Evolutionary conservation across 148 eudicot genomes (phyloP).

Genomic region (Vaccinium macrocarpon): DNA sequence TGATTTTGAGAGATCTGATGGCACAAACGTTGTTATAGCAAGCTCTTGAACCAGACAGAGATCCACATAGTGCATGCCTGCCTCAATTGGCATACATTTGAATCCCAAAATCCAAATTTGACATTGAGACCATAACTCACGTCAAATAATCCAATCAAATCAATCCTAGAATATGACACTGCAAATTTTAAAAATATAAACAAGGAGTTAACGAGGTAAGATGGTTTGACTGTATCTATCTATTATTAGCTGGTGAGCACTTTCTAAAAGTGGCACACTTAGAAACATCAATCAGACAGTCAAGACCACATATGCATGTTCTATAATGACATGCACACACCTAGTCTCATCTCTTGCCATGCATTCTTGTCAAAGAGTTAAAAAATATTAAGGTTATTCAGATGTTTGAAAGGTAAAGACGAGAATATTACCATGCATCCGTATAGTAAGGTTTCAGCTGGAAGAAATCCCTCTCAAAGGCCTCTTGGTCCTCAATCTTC

Average conservation of each 20-base stretch:
- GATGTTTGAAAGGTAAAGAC: background rate
- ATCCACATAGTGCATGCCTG: background rate
- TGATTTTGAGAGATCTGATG: background rate
- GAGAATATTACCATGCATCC: conserved; percentile 71
- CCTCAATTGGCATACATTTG: background rate
- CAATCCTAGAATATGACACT: background rate
- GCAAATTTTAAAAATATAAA: background rate
- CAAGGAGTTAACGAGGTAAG: background rate
- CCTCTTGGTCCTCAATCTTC: conserved; percentile 91
- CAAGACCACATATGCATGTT: background rate
- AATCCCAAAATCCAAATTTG: background rate
- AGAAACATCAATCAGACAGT: background rate
- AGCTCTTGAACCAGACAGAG: background rate
- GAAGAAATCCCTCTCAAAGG: conserved; percentile 88
- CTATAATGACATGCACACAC: no score
- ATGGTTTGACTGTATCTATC: background rate
- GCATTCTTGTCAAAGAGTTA: background rate
- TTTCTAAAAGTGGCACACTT: background rate
- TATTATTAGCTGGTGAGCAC: background rate
- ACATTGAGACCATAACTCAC: background rate
- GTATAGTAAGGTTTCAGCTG: conserved; percentile 97
- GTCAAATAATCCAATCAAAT: background rate
- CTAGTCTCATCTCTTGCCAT: background rate
- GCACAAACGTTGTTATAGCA: background rate
- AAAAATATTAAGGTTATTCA: background rate